Evolutionary conservation across 1,139 yeast genomes (phyloP), one percentile per base, ranked within the genome.

Genomic region (Scheffersomyces lignicola): DNA sequence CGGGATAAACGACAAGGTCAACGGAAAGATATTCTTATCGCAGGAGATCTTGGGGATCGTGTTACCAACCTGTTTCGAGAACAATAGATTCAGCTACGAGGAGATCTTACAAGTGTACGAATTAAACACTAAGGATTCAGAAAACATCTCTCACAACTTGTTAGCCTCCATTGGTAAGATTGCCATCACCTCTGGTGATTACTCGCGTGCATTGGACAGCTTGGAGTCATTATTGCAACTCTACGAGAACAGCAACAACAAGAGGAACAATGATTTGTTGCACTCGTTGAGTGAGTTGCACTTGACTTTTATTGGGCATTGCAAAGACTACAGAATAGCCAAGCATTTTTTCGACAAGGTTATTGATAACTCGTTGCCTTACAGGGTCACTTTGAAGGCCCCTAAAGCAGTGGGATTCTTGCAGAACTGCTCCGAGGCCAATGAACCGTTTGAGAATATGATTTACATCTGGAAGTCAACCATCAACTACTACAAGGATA

Each of bases 261-360:
- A 37, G 16, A 35, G 48, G 12, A 40, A 38, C 20, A 42, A 42
- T n/a, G 43, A 45, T 33, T 45, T 58, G 15, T 49, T 54, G 40
- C 43, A 49, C 14, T 53, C 62, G 2, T 58, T 70, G 42, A 60
- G 69, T 31, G 85, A 83, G 58, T 80, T 84, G 34, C 95, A 85
- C 60, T 71, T 83, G 44, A 74, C 85, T 2, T 88, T 89, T 51
- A 82, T 89, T 51, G 95, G 96, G 32, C 80, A 79, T 45, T 83
- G 90, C 57, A 79, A 80, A 47, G 94, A 88, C 49, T 69, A 83
- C 34, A 70, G 69, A 22, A 79, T 87, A 32, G 87, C 96, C 4
- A 78, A 76, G 51, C 76, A 78, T 34, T 85, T 85, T 51, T 88
- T 83, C 54, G 79, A 79, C 44, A 83, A 83, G 52, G 90, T 89